Evolutionary conservation across 1,139 yeast genomes (phyloP).

Genomic region (Eremothecium gossypii): DNA sequence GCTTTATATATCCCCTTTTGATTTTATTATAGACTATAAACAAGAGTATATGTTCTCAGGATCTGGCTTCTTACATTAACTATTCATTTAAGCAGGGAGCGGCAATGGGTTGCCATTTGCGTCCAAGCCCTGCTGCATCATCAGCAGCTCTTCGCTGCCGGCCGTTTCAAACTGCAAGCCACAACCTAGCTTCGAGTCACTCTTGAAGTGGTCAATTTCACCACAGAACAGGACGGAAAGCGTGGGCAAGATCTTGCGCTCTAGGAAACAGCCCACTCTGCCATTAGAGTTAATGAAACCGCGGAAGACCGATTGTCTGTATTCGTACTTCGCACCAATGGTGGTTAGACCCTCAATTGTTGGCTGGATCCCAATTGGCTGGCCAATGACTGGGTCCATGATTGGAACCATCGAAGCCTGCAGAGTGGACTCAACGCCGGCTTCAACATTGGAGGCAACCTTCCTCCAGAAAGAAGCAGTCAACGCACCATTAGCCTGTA

Average conservation of each 20-base stretch:
- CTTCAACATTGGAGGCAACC: constrained; percentile 88
- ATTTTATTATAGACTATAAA: constrained; percentile 4
- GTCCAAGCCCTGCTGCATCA: constrained; percentile 76
- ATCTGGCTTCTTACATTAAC: not conserved
- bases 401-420: constrained; percentile 72
- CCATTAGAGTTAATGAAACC: constrained; percentile 92
- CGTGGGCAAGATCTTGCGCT: constrained; percentile 89
- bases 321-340: constrained; percentile 94
- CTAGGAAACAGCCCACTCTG: constrained; percentile 83
- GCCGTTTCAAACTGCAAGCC: constrained; percentile 94
- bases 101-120: constrained; percentile 79
- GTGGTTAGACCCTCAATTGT: constrained; percentile 87
- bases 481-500: constrained; percentile 87
- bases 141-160: constrained; percentile 75
- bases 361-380: constrained; percentile 73
- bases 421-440: constrained; percentile 88
- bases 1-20: not conserved
- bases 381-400: constrained; percentile 72
- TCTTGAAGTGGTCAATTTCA: constrained; percentile 87
- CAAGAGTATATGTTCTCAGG: constrained; percentile 2
- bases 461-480: constrained; percentile 91
- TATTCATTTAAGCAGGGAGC: constrained; percentile 27
- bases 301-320: constrained; percentile 91
- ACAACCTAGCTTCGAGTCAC: constrained; percentile 77
- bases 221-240: constrained; percentile 84